Evolutionary conservation across 306 rosid species (phyloP).

Genomic region (Cicer judaicum): DNA sequence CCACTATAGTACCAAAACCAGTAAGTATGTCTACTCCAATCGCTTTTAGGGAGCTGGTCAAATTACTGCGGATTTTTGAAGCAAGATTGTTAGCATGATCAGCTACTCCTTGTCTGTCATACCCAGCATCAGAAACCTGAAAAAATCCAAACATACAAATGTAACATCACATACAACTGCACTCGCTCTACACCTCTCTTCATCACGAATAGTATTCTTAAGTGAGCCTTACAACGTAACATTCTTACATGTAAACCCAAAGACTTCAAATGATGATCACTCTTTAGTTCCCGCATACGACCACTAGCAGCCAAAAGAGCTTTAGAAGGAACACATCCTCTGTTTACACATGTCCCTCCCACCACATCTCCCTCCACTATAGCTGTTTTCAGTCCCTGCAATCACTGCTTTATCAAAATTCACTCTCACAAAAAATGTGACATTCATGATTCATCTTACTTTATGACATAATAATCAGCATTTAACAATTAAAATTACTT

Average conservation of each 20-base stretch:
- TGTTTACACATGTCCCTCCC: conserved; percentile 96
- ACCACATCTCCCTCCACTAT: conserved; percentile 94
- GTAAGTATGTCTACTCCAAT: conserved; percentile 95
- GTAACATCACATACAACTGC: neutral
- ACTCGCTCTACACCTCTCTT: conserved; percentile 8
- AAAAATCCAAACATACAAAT: conserved; percentile 31
- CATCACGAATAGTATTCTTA: neutral
- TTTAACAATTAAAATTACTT: neutral
- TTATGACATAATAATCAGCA: conserved; percentile 6
- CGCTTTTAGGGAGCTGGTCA: conserved; percentile 94
- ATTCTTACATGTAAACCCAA: conserved; percentile 84
- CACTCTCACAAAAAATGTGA: neutral
- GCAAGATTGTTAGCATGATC: conserved; percentile 99
- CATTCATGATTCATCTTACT: conserved; percentile 11
- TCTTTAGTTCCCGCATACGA: conserved; percentile 94
- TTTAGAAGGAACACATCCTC: conserved; percentile 98
- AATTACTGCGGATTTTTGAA: conserved; percentile 78
- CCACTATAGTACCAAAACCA: conserved; percentile 87
- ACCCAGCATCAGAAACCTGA: conserved; percentile 86
- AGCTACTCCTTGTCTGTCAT: conserved; percentile 97
- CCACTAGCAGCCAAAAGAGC: conserved; percentile 99
- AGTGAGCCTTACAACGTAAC: conserved; percentile 17
- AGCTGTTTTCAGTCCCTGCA: conserved; percentile 96
- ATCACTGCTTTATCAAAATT: conserved; percentile 17
- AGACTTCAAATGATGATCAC: conserved; percentile 86